Base-by-base conservation (phyloP, 2,329 filamentous ascomycete species). In the Aspergillus spinulosporus region DNA sequence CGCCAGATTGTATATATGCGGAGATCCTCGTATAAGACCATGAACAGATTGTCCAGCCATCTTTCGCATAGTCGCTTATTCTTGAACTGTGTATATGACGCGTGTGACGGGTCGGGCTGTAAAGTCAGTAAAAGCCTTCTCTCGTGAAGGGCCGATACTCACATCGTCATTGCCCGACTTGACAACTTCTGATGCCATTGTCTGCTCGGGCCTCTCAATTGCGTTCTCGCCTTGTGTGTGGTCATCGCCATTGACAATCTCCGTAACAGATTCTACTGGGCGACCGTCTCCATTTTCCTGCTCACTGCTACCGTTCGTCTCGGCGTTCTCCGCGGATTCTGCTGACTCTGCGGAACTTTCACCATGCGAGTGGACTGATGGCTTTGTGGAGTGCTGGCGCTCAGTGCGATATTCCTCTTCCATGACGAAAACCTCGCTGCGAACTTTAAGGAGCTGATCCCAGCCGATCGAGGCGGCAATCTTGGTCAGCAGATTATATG, bases 1-100 rank as follows among this genome's bases (percentile, higher is more conserved):
- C 94, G 88, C 94, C 94, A 99, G 73, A 99, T 99, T 9, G 94
- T 99, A 79, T 99, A 99, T 45, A 99, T 93, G 49, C 94, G 90
- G 14, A 99, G 83, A 69, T 99, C 94, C 74, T 99, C 94, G 72
- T 99, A 99, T 2, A 99, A 82, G 0, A 97, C 94, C 94, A 99
- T 99, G 78, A 99, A 99, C 21, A 99, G 82, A 67, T 96, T 97
- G 75, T 99, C 94, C 2, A 99, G 83, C 94, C 94, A 99, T 64
- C 94, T 87, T 75, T 99, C 94, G 69, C 94, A 99, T 1, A 99
- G 84, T 0, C 94, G 88, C 78, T 99, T 99, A 75, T 97, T 96
- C 72, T 95, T 94, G 70, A 99, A 91, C 65, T 93, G 90, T 5
- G 92, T 92, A 64, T 96, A 89, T 63, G 89, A 82, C 54, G 88